These are phyloP conservation scores for Neoboletus brunneissimus DNA, from an alignment of 768 basidiomycete genomes.

Conservation along the genomic window DNA sequence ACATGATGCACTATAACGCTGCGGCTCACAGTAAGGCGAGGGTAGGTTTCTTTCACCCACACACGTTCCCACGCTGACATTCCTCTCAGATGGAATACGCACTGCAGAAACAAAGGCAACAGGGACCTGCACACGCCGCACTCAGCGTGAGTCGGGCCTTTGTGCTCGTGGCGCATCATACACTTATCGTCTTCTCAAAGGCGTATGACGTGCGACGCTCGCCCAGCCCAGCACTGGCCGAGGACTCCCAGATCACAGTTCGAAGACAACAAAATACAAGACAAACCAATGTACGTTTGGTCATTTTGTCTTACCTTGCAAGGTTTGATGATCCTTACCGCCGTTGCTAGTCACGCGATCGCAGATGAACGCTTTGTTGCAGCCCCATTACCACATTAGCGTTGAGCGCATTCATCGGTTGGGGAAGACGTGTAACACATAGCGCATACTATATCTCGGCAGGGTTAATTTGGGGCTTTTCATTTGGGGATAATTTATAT, in stretches of 20 bases:
- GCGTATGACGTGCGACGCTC: constrained; percentile 31
- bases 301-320: not conserved
- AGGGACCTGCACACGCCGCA: constrained; percentile 21
- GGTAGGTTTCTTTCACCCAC: constrained; percentile 9
- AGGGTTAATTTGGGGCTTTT: constrained; percentile 22
- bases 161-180: not conserved
- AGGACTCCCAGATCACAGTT: constrained; percentile 33
- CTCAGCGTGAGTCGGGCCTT: constrained; percentile 21
- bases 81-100: constrained; percentile 31
- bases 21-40: constrained; percentile 31
- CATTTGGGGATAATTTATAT: constrained; percentile 29
- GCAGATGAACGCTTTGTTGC: constrained; percentile 23
- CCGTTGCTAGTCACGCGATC: constrained; percentile 28
- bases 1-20: constrained; percentile 33
- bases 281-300: constrained; percentile 20
- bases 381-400: constrained; percentile 15
- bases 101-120: constrained; percentile 32
- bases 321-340: constrained; percentile 15
- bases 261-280: constrained; percentile 29
- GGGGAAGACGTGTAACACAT: constrained; percentile 15
- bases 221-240: constrained; percentile 31
- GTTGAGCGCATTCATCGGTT: constrained; percentile 20
- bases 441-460: constrained; percentile 23
- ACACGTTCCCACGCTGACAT: constrained; percentile 3
- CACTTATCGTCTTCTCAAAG: constrained; percentile 11